Evolutionary conservation across 257 asterid genomes (phyloP).

Genomic region (Avicennia marina): DNA sequence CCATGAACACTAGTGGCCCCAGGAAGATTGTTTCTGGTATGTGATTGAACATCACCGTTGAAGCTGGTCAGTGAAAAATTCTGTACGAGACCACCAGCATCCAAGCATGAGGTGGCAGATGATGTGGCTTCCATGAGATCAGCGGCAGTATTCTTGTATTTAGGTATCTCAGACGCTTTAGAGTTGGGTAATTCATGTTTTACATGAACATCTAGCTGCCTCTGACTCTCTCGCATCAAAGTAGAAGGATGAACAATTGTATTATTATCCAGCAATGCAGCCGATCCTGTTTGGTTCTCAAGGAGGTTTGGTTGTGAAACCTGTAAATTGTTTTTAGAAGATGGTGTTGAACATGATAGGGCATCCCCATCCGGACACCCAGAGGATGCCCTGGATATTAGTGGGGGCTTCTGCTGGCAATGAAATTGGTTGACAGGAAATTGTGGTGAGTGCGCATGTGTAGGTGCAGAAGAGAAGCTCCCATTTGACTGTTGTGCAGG

Average conservation of each 20-base stretch:
- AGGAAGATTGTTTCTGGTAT: conserved; percentile 53
- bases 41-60: conserved; percentile 78
- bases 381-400: conserved; percentile 37
- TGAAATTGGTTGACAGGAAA: conserved; percentile 60
- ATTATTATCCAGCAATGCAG: conserved; percentile 40
- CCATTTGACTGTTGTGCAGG: conserved; percentile 48
- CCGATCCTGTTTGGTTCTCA: conserved; percentile 49
- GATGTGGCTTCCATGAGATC: conserved; percentile 83
- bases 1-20: conserved; percentile 51
- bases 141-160: conserved; percentile 37
- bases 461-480: conserved; percentile 44
- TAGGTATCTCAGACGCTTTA: conserved; percentile 52
- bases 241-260: conserved; percentile 47
- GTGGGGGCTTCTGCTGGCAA: conserved; percentile 49
- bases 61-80: conserved; percentile 56
- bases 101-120: conserved; percentile 80
- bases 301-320: conserved; percentile 47
- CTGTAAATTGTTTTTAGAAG: conserved; percentile 61
- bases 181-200: conserved; percentile 53
- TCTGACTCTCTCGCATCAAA: conserved; percentile 48
- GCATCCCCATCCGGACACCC: conserved; percentile 62
- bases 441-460: conserved; percentile 52
- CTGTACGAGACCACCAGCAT: conserved; percentile 63
- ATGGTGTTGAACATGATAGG: conserved; percentile 72
- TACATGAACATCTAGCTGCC: conserved; percentile 41